Conservation (phyloP, 2,329 filamentous ascomycete genomes). For the Pyrenochaeta sp. region DNA sequence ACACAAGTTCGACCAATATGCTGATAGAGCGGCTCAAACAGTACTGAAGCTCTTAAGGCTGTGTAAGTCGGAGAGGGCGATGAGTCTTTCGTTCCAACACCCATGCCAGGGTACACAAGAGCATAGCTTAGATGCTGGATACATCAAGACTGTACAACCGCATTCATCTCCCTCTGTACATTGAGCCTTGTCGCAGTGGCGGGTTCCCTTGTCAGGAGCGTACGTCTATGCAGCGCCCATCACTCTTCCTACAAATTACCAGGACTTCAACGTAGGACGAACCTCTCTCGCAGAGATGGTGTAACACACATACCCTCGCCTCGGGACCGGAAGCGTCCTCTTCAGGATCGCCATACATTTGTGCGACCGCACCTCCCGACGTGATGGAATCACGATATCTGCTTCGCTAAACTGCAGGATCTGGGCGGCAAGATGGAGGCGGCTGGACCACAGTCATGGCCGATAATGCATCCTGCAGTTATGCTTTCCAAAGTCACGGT, state of each 20-base stretch:
- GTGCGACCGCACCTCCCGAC: slow-evolving; percentile 10
- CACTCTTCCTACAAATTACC: slow-evolving; percentile 11
- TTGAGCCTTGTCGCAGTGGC: background rate
- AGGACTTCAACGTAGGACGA: slow-evolving; percentile 7
- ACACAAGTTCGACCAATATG: background rate
- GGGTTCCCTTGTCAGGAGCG: background rate
- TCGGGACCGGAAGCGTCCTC: slow-evolving; percentile 4
- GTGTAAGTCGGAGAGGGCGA: background rate
- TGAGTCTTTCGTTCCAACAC: background rate
- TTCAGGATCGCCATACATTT: slow-evolving; percentile 23
- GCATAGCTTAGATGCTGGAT: slow-evolving; percentile 3
- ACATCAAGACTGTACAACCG: slow-evolving; percentile 8
- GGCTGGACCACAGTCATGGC: background rate
- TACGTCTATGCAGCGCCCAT: background rate
- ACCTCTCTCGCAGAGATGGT: slow-evolving; percentile 14
- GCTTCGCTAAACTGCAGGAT: slow-evolving; percentile 21
- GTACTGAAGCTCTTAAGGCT: background rate
- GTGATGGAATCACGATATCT: slow-evolving; percentile 9
- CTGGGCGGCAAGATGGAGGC: slow-evolving; percentile 10
- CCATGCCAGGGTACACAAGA: background rate
- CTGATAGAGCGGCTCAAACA: background rate
- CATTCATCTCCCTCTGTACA: background rate
- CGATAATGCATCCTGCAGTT: slow-evolving; percentile 11
- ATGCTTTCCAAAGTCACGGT: slow-evolving; percentile 8
- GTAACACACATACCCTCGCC: slow-evolving; percentile 8